Evolutionary conservation across 495 filamentous ascomycete genomes (phyloP), one percentile per base, ranked within the genome.

Genomic region (Coniosporium apollinis): DNA sequence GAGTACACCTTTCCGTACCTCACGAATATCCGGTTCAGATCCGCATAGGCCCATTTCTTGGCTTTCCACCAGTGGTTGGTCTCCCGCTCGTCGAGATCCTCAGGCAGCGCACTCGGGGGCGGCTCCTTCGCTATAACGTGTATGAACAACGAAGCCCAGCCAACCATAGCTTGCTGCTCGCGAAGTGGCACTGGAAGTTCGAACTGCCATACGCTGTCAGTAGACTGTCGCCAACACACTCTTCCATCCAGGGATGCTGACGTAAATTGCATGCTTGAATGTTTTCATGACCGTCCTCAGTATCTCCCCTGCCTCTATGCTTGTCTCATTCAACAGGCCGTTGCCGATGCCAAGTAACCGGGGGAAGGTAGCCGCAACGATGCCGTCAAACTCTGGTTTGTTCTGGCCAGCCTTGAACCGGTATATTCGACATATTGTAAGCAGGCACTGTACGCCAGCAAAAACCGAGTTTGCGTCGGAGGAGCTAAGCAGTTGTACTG

Each of bases 31-130:
- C 89, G 70, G 57, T 97, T 97, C 37, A 97, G 62, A 58, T 94
- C 96, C 45, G 82, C 87, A 54, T 94, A 96, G 4, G 87, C 78
- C 91, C 89, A 96, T 58, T 96, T 97, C 78, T 96, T 97, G 35
- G 84, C 80, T 67, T 96, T 97, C 87, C 89, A 97, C 86, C 89
- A 97, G 52, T 94, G 82, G 52, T 93, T 85, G 36, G 72, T 66
- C 54, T 94, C 91, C 19, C 91, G 72, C 49, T 96, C 91, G 14
- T 82, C 72, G 28, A 78, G 60, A 29, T 92, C 83, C 28, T 93
- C 86, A 34, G 64, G 52, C 67, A 96, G 74, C 4, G 83, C 74
- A 42, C 61, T 73, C 26, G 74, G 66, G 0, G 89, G 89, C 34
- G 80, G 74, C 20, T 79, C 64, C 56, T 96, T 97, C 25, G 76